phyloP scores from a whole-genome alignment of 495 filamentous ascomycete species.

The Penicillium antarcticum region DNA sequence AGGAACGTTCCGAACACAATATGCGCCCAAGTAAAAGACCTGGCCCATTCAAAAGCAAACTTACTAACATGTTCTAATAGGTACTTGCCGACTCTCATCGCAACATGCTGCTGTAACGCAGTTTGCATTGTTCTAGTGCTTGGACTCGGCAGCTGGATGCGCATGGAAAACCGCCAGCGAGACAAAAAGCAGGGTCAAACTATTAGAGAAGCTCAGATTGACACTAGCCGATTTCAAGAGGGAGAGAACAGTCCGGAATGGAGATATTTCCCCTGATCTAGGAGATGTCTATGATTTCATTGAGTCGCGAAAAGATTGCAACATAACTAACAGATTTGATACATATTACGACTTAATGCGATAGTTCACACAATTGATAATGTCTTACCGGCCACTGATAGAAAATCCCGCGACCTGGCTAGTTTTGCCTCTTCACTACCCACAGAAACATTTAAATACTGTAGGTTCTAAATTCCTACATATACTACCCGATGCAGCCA shows the following conservation, averaged over 20 bases:
- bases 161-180: constrained; percentile 59
- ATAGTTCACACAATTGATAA: too few species aligned
- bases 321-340: too few species aligned
- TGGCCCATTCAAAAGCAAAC: too few species aligned
- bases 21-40: constrained; percentile 55
- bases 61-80: constrained; percentile 5
- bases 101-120: constrained; percentile 68
- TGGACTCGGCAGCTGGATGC: constrained; percentile 60
- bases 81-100: constrained; percentile 62
- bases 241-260: constrained; percentile 58
- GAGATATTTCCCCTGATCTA: constrained; percentile 54
- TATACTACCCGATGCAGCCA: too few species aligned
- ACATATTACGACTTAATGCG: too few species aligned
- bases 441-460: too few species aligned
- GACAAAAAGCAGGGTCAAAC: constrained; percentile 56
- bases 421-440: too few species aligned
- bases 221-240: constrained; percentile 58
- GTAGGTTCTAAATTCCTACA: too few species aligned
- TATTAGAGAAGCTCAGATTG: constrained; percentile 53
- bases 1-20: constrained; percentile 65
- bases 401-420: too few species aligned
- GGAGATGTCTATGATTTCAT: too few species aligned
- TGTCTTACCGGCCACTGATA: too few species aligned
- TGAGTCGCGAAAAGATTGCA: too few species aligned
- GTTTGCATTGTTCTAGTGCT: constrained; percentile 54